phyloP scores from a whole-genome alignment of 768 basidiomycete genomes.

The Lentinula raphanica region DNA sequence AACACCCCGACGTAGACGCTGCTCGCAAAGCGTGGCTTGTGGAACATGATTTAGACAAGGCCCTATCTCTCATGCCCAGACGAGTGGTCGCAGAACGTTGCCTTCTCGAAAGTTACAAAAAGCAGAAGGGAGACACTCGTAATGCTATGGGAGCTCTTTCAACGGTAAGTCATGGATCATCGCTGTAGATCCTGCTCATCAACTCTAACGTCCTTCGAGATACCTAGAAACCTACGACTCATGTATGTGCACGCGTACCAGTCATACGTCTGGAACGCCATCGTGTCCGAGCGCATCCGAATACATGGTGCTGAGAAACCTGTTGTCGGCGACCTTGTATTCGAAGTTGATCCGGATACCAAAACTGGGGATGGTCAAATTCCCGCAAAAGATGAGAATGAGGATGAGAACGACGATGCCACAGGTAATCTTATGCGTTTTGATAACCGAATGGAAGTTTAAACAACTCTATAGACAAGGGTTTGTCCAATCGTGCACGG shows the following conservation, averaged over 20 bases:
- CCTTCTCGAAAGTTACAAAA: slow-evolving; percentile 85
- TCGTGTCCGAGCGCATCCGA: slow-evolving; percentile 90
- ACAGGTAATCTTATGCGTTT: slow-evolving; percentile 6
- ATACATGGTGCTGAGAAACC: slow-evolving; percentile 68
- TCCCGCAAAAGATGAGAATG: slow-evolving; percentile 27
- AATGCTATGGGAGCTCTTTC: slow-evolving; percentile 87
- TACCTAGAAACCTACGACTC: slow-evolving; percentile 88
- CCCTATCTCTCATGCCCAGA: slow-evolving; percentile 81
- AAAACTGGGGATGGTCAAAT: slow-evolving; percentile 27
- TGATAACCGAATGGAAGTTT: neutral
- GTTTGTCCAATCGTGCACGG: slow-evolving; percentile 18
- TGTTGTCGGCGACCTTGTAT: slow-evolving; percentile 88
- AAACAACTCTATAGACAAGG: neutral
- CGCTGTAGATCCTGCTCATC: neutral
- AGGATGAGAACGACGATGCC: slow-evolving; percentile 29
- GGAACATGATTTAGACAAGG: slow-evolving; percentile 73
- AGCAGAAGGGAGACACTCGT: slow-evolving; percentile 69
- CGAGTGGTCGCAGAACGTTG: slow-evolving; percentile 91
- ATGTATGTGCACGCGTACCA: slow-evolving; percentile 99
- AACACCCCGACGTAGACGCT: slow-evolving; percentile 84
- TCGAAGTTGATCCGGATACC: slow-evolving; percentile 38
- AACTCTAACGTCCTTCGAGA: slow-evolving; percentile 45
- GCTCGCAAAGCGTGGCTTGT: slow-evolving; percentile 88
- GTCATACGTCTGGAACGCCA: slow-evolving; percentile 97
- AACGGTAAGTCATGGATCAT: slow-evolving; percentile 41